phyloP scores from a whole-genome alignment of 1,139 yeast genomes.

The Kurtzmaniella natalensis region DNA sequence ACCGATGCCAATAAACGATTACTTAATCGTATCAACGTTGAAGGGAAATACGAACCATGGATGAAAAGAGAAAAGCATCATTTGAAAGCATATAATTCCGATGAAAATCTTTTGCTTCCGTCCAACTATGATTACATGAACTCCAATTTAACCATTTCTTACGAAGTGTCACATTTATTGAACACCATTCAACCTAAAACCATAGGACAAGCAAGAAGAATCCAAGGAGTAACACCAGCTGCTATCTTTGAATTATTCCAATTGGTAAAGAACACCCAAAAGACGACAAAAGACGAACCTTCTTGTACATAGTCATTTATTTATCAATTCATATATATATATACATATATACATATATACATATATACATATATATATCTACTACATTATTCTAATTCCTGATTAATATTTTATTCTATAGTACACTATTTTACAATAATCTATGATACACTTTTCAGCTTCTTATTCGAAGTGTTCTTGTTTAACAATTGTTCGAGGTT shows the following conservation, averaged over 20 bases:
- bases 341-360: neutral
- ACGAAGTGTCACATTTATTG: constrained; percentile 68
- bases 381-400: neutral
- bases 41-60: constrained; percentile 82
- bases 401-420: neutral
- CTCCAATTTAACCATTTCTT: constrained; percentile 51
- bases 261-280: constrained; percentile 31
- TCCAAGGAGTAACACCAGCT: constrained; percentile 92
- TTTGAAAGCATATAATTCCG: constrained; percentile 75
- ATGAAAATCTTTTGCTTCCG: constrained; percentile 72
- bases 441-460: neutral
- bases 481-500: constrained; percentile 21
- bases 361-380: neutral
- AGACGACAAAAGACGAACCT: constrained; percentile 11
- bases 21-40: constrained; percentile 62
- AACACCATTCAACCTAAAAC: constrained; percentile 81
- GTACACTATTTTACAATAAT: constrained; percentile 7
- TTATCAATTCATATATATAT: neutral
- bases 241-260: constrained; percentile 65
- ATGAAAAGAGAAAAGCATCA: constrained; percentile 67
- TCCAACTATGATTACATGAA: constrained; percentile 54
- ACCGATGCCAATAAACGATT: constrained; percentile 47
- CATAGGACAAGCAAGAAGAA: constrained; percentile 89
- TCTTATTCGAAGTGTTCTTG: neutral
- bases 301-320: constrained; percentile 2